Base-by-base conservation (phyloP, 2,329 filamentous ascomycete genomes). In the Epicoccum sorghinum region DNA sequence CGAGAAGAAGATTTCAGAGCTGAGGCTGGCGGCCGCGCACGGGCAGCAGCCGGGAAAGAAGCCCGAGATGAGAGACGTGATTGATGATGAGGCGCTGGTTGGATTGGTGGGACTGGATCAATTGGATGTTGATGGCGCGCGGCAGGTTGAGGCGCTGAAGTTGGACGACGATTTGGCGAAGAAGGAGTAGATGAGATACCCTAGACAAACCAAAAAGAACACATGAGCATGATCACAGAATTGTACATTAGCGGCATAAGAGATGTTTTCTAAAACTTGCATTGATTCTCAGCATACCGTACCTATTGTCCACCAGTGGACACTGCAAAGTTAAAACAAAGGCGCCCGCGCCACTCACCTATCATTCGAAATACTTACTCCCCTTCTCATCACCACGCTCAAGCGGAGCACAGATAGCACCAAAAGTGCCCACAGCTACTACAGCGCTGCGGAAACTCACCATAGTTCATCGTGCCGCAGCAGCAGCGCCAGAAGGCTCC, bases 21-120 rank as follows among this genome's bases (percentile, higher is more conserved):
- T 74, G 10, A 67, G 62, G 9, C n/a, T 55, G 7, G 44, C 45
- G 2, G 52, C 52, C 4, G 52, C 52, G 10, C 71, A 72, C 55
- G 67, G 67, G 2, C 67, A 73, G 54, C 68, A 68, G 52, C 65
- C 65, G 14, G 65, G 64, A 7, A 50, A 43, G 44, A 70, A 68
- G 33, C 60, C 64, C 7, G 61, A 62, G 42, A 64, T 65, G 52
- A 51, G 51, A 22, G 65, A 73, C 51, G 56, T 66, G 3, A 68
- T 74, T 39, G 70, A 73, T 50, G 69, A 74, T 37, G 71, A 73
- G 36, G 70, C 70, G 8, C 46, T 73, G 13, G 45, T 70, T 18
- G 71, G 69, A 0, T 47, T 73, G 7, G 55, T 71, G 2, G 65
- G 58, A 1, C 40, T 73, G 50, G 63, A 63, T 13, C 37, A 42